Evolutionary conservation across 2,329 filamentous ascomycete species (phyloP).

Genomic region (Chrysoporthe austroafricana): DNA sequence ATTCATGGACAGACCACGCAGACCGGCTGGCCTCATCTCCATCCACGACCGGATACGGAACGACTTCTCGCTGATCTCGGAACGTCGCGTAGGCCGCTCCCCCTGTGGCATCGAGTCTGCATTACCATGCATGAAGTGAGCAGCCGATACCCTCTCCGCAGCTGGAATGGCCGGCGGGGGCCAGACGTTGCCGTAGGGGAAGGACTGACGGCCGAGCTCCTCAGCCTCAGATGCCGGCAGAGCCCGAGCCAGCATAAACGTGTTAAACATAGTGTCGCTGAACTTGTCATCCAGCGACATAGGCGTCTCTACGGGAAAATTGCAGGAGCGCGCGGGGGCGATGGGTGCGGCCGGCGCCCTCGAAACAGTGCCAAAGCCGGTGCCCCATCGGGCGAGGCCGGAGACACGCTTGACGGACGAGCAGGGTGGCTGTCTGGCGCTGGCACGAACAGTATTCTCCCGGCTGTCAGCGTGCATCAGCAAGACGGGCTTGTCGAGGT

Average conservation of each 20-base stretch:
- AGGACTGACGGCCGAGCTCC: conserved; percentile 37
- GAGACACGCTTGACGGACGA: conserved; percentile 1
- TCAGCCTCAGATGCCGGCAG: conserved; percentile 42
- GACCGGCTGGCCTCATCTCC: conserved; percentile 56
- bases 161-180: conserved; percentile 74
- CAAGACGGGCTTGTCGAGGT: conserved; percentile 73
- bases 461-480: conserved; percentile 49
- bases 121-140: conserved; percentile 29
- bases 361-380: background rate
- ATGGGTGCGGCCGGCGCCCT: background rate
- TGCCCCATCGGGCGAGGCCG: conserved; percentile 11
- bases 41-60: conserved; percentile 82
- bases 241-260: conserved; percentile 68
- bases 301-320: conserved; percentile 55
- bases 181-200: conserved; percentile 67
- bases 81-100: conserved; percentile 50
- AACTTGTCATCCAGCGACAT: conserved; percentile 52
- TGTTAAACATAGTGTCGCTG: conserved; percentile 62
- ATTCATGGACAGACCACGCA: conserved; percentile 23
- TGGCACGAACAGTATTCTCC: conserved; percentile 31
- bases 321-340: conserved; percentile 32
- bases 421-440: conserved; percentile 20
- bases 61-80: conserved; percentile 67
- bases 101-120: conserved; percentile 35
- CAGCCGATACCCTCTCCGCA: conserved; percentile 52